Evolutionary conservation across 2,329 filamentous ascomycete species (phyloP).

Genomic region (Neonectria sp.): DNA sequence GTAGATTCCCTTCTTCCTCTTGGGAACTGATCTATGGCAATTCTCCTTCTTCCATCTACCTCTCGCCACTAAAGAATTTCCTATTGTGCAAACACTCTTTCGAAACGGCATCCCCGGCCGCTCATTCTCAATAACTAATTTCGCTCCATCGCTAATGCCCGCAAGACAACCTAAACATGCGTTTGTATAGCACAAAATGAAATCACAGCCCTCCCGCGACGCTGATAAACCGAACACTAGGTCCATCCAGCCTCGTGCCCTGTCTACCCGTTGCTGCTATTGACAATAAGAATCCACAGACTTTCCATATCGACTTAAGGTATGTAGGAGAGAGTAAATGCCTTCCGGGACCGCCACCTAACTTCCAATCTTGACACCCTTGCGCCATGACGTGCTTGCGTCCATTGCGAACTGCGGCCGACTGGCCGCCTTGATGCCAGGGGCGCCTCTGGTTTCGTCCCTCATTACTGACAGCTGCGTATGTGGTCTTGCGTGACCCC

Average conservation of each 20-base stretch:
- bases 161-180: conserved; percentile 47
- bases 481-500: conserved; percentile 42
- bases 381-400: conserved; percentile 43
- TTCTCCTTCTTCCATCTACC: conserved; percentile 22
- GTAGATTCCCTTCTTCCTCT: conserved; percentile 10
- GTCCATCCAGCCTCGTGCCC: conserved; percentile 38
- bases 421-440: conserved; percentile 15
- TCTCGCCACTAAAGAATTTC: conserved; percentile 18
- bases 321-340: conserved; percentile 44
- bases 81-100: conserved; percentile 34
- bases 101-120: conserved; percentile 30
- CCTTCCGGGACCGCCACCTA: conserved; percentile 42
- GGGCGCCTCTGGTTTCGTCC: conserved; percentile 40
- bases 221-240: conserved; percentile 31
- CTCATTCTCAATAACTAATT: conserved; percentile 33
- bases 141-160: conserved; percentile 46
- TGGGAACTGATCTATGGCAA: conserved; percentile 23
- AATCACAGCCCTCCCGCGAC: conserved; percentile 35
- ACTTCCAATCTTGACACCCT: conserved; percentile 46
- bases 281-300: conserved; percentile 36
- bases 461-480: conserved; percentile 47
- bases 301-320: conserved; percentile 44
- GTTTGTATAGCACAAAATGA: conserved; percentile 46
- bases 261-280: conserved; percentile 32
- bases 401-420: conserved; percentile 22